phyloP scores from a whole-genome alignment of 2,329 filamentous ascomycete species.

The Drechslera avenae region DNA sequence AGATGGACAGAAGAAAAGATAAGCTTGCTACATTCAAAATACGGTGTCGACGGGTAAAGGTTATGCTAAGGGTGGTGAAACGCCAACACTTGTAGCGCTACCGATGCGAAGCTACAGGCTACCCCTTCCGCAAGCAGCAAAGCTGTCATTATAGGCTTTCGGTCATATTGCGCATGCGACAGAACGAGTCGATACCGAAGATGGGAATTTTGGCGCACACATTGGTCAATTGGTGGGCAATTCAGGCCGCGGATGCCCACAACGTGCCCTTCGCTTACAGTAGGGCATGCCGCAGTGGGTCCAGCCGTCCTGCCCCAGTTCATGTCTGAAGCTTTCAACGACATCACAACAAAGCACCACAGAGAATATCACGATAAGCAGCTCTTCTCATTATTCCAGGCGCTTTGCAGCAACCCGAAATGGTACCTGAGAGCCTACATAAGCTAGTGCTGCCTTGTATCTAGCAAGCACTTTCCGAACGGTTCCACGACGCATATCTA shows the following conservation, averaged over 20 bases:
- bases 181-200: background rate
- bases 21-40: slow-evolving; percentile 4
- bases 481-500: slow-evolving; percentile 27
- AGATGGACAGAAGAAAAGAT: background rate
- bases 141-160: slow-evolving; percentile 3
- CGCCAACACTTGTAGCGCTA: slow-evolving; percentile 20
- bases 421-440: slow-evolving; percentile 34
- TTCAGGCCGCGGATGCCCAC: slow-evolving; percentile 5
- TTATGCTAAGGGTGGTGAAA: slow-evolving; percentile 15
- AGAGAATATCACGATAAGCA: slow-evolving; percentile 13
- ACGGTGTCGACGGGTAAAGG: slow-evolving; percentile 7
- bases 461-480: slow-evolving; percentile 25
- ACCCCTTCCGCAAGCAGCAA: slow-evolving; percentile 7
- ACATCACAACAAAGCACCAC: slow-evolving; percentile 25
- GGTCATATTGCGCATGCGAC: background rate
- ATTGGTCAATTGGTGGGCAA: background rate
- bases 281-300: slow-evolving; percentile 12
- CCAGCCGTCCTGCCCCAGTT: slow-evolving; percentile 11
- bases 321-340: slow-evolving; percentile 12
- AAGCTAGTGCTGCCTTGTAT: slow-evolving; percentile 25
- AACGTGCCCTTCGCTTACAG: slow-evolving; percentile 23
- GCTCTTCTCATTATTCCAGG: slow-evolving; percentile 28
- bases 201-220: background rate
- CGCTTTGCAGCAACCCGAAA: slow-evolving; percentile 29
- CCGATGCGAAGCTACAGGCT: slow-evolving; percentile 19